A percentile compares a stretch with the other conserved stretches of the same genome.
Evolutionary conservation across 345 rosid genomes (phyloP).

Genomic region (Sonneratia caseolaris): DNA sequence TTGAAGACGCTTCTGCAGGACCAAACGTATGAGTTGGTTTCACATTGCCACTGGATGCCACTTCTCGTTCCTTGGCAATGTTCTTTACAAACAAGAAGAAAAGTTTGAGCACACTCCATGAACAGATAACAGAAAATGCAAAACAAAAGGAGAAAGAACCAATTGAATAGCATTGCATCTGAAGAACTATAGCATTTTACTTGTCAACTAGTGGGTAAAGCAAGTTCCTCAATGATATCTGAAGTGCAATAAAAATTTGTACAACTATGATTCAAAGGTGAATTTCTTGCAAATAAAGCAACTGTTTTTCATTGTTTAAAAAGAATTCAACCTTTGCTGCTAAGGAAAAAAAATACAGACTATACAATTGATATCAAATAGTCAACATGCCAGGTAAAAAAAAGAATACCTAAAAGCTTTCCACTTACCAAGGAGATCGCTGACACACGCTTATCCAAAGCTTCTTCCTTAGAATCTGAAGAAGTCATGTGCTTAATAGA

Average conservation of each 20-base stretch:
- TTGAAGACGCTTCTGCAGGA: constrained; percentile 24
- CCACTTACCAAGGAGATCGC: constrained; percentile 28
- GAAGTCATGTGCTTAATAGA: neutral
- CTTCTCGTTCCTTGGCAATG: constrained; percentile 17
- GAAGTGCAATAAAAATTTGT: too few species aligned
- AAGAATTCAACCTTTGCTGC: neutral
- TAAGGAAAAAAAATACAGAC: neutral
- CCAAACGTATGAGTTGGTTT: neutral
- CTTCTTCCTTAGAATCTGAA: constrained; percentile 18
- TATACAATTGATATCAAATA: neutral
- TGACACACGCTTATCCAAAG: constrained; percentile 14
- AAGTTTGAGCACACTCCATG: neutral
- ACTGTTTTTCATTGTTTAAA: neutral
- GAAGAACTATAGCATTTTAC: neutral
- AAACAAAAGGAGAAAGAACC: neutral
- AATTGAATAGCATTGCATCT: neutral
- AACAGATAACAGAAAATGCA: neutral
- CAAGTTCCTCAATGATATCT: too few species aligned
- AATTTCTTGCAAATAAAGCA: neutral
- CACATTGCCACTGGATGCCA: constrained; percentile 17
- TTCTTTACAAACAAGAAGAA: constrained; percentile 15
- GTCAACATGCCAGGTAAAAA: neutral
- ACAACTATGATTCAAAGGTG: too few species aligned
- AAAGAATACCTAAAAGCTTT: neutral
- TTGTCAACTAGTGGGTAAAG: neutral